These are phyloP conservation scores for Cyclotella cryptica DNA, from an alignment of 108 stramenopile genomes.

Conservation along the genomic window DNA sequence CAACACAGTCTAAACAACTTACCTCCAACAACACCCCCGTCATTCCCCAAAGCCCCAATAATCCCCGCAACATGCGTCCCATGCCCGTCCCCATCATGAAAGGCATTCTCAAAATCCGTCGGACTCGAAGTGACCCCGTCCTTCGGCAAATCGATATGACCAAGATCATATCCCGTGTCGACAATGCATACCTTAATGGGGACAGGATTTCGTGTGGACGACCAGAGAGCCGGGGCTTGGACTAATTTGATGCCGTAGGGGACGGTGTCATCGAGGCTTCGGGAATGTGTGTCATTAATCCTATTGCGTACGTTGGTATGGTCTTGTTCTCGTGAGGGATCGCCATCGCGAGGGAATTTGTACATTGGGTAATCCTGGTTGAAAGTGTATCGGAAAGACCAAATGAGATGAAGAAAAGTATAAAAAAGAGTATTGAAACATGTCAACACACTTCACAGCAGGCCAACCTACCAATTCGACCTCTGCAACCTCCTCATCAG, in stretches of 20 bases:
- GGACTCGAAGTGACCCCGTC: slow-evolving; percentile 32
- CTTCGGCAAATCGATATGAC: slow-evolving; percentile 59
- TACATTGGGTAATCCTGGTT: slow-evolving; percentile 21
- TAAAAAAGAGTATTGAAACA: not conserved
- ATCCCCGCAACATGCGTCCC: slow-evolving; percentile 54
- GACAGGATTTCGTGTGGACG: not conserved
- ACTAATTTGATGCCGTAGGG: slow-evolving; percentile 58
- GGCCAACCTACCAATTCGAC: slow-evolving; percentile 13
- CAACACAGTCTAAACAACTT: not conserved
- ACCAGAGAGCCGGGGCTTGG: slow-evolving; percentile 41
- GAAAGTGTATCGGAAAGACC: not conserved
- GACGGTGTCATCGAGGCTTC: slow-evolving; percentile 20
- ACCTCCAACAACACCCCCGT: slow-evolving; percentile 25
- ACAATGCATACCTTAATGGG: slow-evolving; percentile 60
- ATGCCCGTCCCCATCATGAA: slow-evolving; percentile 54
- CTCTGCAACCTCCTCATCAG: slow-evolving; percentile 24
- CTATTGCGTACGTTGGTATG: not conserved
- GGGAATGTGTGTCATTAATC: not conserved
- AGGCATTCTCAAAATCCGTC: slow-evolving; percentile 12
- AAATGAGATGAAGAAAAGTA: not conserved
- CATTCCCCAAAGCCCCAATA: slow-evolving; percentile 52
- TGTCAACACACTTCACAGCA: not conserved
- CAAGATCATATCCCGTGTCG: slow-evolving; percentile 61
- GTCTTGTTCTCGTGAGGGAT: not conserved
- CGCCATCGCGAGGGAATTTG: slow-evolving; percentile 1